These are phyloP conservation scores for Asterophora lycoperdoides DNA, from an alignment of 768 basidiomycete species.

Conservation along the genomic window DNA sequence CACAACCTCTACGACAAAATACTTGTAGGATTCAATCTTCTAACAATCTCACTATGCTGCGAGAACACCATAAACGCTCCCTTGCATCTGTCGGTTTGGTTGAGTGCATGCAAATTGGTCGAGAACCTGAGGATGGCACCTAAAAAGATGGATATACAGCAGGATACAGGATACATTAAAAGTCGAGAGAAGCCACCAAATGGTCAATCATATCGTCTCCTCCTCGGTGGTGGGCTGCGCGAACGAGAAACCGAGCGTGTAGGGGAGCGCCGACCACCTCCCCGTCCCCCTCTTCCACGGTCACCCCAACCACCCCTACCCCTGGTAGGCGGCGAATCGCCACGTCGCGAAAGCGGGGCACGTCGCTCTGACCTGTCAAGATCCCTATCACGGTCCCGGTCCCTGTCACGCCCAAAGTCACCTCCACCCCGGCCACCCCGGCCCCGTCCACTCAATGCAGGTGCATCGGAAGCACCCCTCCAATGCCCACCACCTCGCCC, in stretches of 20 bases:
- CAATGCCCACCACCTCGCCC: slow-evolving; percentile 66
- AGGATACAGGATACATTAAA: too few species aligned
- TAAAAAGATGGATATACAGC: too few species aligned
- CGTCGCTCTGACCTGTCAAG: slow-evolving; percentile 34
- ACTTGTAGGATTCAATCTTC: too few species aligned
- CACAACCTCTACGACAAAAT: too few species aligned
- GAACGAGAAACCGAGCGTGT: slow-evolving; percentile 39
- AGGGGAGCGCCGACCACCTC: slow-evolving; percentile 31
- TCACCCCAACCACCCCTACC: slow-evolving; percentile 27
- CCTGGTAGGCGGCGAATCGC: slow-evolving; percentile 43
- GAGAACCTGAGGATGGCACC: too few species aligned
- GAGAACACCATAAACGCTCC: too few species aligned
- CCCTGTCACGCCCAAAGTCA: slow-evolving; percentile 29
- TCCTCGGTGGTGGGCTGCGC: slow-evolving; percentile 37
- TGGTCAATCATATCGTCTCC: slow-evolving; percentile 33
- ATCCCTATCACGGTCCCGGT: slow-evolving; percentile 32
- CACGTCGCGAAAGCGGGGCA: slow-evolving; percentile 45
- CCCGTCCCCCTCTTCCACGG: slow-evolving; percentile 24
- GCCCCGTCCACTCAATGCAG: slow-evolving; percentile 33
- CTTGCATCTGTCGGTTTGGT: too few species aligned
- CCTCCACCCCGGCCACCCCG: slow-evolving; percentile 38
- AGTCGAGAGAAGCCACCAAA: neutral
- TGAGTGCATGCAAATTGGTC: too few species aligned
- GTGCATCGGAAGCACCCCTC: slow-evolving; percentile 61
- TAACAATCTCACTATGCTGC: too few species aligned